Percentiles rank a stretch among this genome's conserved stretches.
These are phyloP conservation scores for Salvia miltiorrhiza DNA, from an alignment of 257 asterid species.

Conservation along the genomic window DNA sequence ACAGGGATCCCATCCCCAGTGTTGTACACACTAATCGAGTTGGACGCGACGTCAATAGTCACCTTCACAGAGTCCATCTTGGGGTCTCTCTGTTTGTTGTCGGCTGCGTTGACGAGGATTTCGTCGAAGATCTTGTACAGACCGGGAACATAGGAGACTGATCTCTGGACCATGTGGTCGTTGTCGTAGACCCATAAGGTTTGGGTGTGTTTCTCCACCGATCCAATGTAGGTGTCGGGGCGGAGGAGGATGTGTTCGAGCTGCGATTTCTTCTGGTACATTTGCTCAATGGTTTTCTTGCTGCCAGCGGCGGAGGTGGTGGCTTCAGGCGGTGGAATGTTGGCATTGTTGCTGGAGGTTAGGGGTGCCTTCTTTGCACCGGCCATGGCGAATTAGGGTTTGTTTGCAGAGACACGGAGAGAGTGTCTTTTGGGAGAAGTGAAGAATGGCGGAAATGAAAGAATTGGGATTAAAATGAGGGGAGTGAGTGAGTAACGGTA, in stretches of 20 bases:
- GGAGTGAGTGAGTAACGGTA: slow-evolving; percentile 23
- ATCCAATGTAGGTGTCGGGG: slow-evolving; percentile 94
- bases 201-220: slow-evolving; percentile 80
- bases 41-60: slow-evolving; percentile 61
- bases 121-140: slow-evolving; percentile 96
- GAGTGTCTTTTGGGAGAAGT: slow-evolving; percentile 35
- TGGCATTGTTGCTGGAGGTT: slow-evolving; percentile 75
- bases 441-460: slow-evolving; percentile 9
- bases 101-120: slow-evolving; percentile 91
- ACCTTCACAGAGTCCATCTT: slow-evolving; percentile 79
- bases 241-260: slow-evolving; percentile 98
- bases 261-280: slow-evolving; percentile 91
- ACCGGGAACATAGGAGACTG: slow-evolving; percentile 77
- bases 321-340: slow-evolving; percentile 33
- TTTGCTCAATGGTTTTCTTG: slow-evolving; percentile 80
- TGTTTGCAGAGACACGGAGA: slow-evolving; percentile 48
- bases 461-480: slow-evolving; percentile 23
- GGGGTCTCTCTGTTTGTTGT: slow-evolving; percentile 88
- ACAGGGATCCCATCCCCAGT: slow-evolving; percentile 98
- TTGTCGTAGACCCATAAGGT: slow-evolving; percentile 73
- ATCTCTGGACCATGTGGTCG: slow-evolving; percentile 48
- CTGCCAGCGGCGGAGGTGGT: slow-evolving; percentile 18
- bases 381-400: slow-evolving; percentile 51
- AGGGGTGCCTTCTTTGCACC: slow-evolving; percentile 46
- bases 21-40: slow-evolving; percentile 65